Evolutionary conservation across 352 stramenopile genomes (phyloP), one percentile per base, ranked within the genome.

Genomic region (Globisporangium paddicum): DNA sequence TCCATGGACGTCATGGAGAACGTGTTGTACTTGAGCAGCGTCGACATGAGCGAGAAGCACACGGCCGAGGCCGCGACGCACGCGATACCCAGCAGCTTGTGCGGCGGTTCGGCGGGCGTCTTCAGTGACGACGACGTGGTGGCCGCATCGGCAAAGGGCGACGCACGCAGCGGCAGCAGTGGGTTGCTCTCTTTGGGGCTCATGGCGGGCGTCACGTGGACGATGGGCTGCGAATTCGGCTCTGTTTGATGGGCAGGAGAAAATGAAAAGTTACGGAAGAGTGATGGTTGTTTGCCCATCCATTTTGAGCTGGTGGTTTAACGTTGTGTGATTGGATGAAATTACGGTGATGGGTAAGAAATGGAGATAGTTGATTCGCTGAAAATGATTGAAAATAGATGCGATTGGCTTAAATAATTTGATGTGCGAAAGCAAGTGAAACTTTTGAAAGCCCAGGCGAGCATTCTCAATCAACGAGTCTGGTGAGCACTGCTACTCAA

Each of bases 1-100:
- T 93, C 84, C 49, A 91, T 82, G n/a, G 84, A 86, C 11, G 81
- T 82, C 77, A 93, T 87, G 38, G 63, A 78, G 72, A 73, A 86
- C 21, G 79, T 86, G 44, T 77, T 77, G 60, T 78, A 89, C 76
- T 93, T 93, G 71, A 90, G 49, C 52, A 90, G 63, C 19, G 77
- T 89, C 16, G 84, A 90, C 78, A 89, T 89, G 73, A 91, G 72
- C 51, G 76, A 89, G 66, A 93, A 93, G 66, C 80, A 90, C 37
- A 93, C 73, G 25, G 83, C 81, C 35, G 83, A 93, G 30, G 79
- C 56, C 18, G 83, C 81, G 25, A 93, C 80, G 58, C 72, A 88
- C 51, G 71, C 66, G 30, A 93, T 80, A 41, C 81, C 83, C 11
- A 85, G 54, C 28, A 90, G 62, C 38, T 68, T 67, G 64, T 89